Conservation (phyloP, 345 rosid genomes). For the Anacardium occidentale region DNA sequence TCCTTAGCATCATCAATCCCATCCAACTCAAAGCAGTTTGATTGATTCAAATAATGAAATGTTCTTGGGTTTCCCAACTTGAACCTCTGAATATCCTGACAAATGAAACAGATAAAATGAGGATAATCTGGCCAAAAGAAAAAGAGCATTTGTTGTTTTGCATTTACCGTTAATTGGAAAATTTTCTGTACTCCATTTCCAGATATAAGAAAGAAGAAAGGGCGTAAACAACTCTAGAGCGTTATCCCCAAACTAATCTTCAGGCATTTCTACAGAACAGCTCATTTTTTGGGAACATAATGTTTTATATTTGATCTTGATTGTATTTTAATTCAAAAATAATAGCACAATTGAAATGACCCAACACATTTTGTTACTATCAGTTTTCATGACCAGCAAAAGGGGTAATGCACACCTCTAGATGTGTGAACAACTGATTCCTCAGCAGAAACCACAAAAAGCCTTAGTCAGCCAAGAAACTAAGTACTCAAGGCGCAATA, state of each 20-base stretch:
- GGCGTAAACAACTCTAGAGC: constrained; percentile 1
- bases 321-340: not conserved
- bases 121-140: constrained; percentile 1
- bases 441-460: constrained; percentile 3
- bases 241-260: not conserved
- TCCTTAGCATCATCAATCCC: constrained; percentile 82
- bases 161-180: not conserved
- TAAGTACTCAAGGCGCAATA: not conserved
- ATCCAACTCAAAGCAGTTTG: constrained; percentile 86
- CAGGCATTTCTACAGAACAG: not conserved
- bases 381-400: not conserved
- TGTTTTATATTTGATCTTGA: not conserved
- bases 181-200: not conserved
- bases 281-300: not conserved
- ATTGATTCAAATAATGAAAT: constrained; percentile 93
- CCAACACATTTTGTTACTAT: not conserved
- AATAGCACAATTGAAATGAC: not conserved
- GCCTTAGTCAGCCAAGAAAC: not conserved
- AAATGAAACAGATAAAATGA: constrained; percentile 18
- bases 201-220: not conserved
- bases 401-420: not conserved
- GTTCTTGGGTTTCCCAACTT: constrained; percentile 80
- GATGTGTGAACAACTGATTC: not conserved
- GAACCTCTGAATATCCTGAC: constrained; percentile 76
- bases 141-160: not conserved